Evolutionary conservation across 768 basidiomycete species (phyloP).

Genomic region (Tricholoma hemisulphureum): DNA sequence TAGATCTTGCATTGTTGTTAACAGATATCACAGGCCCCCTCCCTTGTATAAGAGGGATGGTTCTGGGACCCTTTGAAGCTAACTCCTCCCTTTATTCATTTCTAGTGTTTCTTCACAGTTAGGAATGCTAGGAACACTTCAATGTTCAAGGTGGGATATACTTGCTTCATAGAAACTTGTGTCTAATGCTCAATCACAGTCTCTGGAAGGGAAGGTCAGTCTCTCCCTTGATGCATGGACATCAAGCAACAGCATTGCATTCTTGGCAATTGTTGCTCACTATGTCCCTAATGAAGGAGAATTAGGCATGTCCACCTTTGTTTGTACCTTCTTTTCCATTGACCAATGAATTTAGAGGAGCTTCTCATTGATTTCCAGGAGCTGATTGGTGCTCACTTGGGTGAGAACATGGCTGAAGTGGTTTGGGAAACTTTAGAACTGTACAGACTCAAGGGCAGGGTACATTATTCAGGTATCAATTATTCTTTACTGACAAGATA

Average conservation of each 20-base stretch:
- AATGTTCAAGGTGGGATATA: no score
- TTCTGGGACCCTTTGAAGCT: no score
- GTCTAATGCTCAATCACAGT: no score
- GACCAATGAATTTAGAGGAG: constrained; percentile 24
- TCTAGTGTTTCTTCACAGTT: no score
- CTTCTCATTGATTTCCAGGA: constrained; percentile 34
- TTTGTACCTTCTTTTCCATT: not conserved
- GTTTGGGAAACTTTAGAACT: constrained; percentile 26
- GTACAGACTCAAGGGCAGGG: constrained; percentile 10
- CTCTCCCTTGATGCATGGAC: constrained; percentile 25
- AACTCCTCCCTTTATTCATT: no score
- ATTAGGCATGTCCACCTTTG: constrained; percentile 9
- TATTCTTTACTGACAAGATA: no score
- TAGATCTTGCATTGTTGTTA: no score
- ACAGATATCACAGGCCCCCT: no score
- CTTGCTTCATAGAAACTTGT: no score
- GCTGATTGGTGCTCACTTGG: constrained; percentile 30
- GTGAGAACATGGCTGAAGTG: constrained; percentile 33
- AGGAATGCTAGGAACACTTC: no score
- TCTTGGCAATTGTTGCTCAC: constrained; percentile 23
- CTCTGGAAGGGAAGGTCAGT: constrained; percentile 8
- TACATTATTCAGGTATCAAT: no score
- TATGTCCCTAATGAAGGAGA: constrained; percentile 18
- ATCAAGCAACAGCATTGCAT: constrained; percentile 23
- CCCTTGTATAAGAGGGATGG: no score